Evolutionary conservation across 1,284 basidiomycete genomes (phyloP), one percentile per base, ranked within the genome.

Genomic region (Microbotryum lychnidis-dioicae): DNA sequence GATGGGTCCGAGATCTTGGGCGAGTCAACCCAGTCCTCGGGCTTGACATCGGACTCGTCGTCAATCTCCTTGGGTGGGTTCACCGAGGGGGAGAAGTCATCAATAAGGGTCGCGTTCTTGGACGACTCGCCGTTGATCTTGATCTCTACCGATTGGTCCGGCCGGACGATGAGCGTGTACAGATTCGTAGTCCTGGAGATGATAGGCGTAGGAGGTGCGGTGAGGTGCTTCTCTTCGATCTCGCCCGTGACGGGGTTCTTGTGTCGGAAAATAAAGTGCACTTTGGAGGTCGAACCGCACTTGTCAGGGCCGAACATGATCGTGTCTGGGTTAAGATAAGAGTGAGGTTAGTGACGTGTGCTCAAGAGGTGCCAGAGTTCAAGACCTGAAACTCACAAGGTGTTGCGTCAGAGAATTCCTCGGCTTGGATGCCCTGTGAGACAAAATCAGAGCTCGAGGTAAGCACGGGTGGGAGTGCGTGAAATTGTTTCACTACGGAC

Each of bases 231-330:
- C 84, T 99, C 96, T 79, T 97, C 94, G 70, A 83, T 85, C 75
- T 92, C 89, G 71, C 89, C 89, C 53, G 87, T 89, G 69, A 87
- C 80, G 49, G 92, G 92, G 81, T 85, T 93, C 80, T 87, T 86
- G 82, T 96, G 87, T 72, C 91, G 88, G 88, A 97, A 94, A 79
- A 97, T 97, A 77, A 97, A 96, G 81, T 97, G 92, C 60, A 94
- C 80, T 73, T 80, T 80, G 73, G 79, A 78, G 64, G 78, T 80
- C 27, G 74, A 63, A 25, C 57, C 60, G 47, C 57, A 68, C 4
- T 66, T 56, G 47, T 67, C 68, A 23, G 66, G 68, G 2, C 66
- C 68, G 47, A 67, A 68, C 65, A 67, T 69, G 60, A 62, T 52
- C 7, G 63, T 64, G 57, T 42, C 55, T 63, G 63, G 4, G 27